Evolutionary conservation across 768 basidiomycete genomes (phyloP), one percentile per base, ranked within the genome.

Genomic region (Pholiota molesta): DNA sequence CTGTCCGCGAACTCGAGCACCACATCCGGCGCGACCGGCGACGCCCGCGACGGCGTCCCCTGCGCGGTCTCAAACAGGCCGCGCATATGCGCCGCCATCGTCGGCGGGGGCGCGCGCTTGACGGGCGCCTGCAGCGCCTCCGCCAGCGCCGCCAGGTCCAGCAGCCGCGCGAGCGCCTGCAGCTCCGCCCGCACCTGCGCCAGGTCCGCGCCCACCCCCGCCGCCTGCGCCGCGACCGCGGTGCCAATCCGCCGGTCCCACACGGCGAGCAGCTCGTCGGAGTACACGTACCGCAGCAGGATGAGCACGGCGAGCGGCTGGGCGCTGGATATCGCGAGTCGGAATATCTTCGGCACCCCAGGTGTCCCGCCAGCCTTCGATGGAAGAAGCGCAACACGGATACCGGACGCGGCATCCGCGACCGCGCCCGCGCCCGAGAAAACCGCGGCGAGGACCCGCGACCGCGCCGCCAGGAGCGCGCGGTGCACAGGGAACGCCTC

Each of bases 231-330:
- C 28, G 79, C 77, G 2, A 90, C 73, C 1, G 76, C 80, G 11
- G 92, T 79, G 17, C 90, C 78, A 17, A 98, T 80, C 16, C 94
- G 85, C 13, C 81, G 79, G 71, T 99, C 95, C 93, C 95, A 96
- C 14, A 95, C 73, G 0, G 93, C 87, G 11, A 93, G 78, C 1
- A 96, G 73, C 42, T 88, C 83, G 71, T 99, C 97, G 1, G 91
- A 83, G 74, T 98, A 98, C n/a, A 98, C 74, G 69, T 95, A 98
- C 23, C 87, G 82, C 19, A 97, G 72, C 19, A 98, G 77, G 21
- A 97, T 81, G 16, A 97, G 82, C 16, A 90, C 73, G 0, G 93
- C 77, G 7, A 96, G 75, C 0, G 89, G 81, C 49, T 87, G 83
- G 62, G 85, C 86, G 1, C 86, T 86, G 0, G 77, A 69, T 47